A percentile compares a stretch with the other conserved stretches of the same genome.
These are phyloP conservation scores for Annona squamosa DNA, from an alignment of 164 flowering plant genomes.

Conservation along the genomic window DNA sequence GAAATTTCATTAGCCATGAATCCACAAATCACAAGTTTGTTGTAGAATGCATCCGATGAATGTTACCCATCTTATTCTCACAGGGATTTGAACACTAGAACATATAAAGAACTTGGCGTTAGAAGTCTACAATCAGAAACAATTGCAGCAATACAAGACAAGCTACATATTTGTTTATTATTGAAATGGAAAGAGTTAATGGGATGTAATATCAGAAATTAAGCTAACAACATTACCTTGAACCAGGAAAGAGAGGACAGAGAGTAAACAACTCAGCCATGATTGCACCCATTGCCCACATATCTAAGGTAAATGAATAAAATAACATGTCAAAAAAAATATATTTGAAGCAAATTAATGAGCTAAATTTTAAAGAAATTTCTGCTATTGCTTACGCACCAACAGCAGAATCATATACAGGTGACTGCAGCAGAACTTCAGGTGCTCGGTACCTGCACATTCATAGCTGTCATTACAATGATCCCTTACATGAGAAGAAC, in stretches of 20 bases:
- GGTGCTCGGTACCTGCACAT: constrained; percentile 90
- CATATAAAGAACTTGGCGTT: too few relatives aligned
- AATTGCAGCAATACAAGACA: too few relatives aligned
- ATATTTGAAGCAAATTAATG: background rate
- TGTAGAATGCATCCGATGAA: too few relatives aligned
- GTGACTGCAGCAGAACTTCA: constrained; percentile 86
- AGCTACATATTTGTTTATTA: too few relatives aligned
- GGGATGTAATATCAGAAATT: background rate
- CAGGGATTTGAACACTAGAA: too few relatives aligned
- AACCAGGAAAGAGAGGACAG: constrained; percentile 88
- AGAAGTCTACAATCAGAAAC: too few relatives aligned
- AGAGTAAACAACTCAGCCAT: constrained; percentile 91
- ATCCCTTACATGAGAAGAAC: background rate
- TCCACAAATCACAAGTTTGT: too few relatives aligned
- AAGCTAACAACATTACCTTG: constrained; percentile 35
- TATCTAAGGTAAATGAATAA: constrained; percentile 36
- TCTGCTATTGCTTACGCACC: constrained; percentile 39
- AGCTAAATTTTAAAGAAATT: background rate
- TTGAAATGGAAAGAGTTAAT: background rate
- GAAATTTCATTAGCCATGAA: too few relatives aligned
- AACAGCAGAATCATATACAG: constrained; percentile 68
- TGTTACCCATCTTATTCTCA: too few relatives aligned
- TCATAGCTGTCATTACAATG: background rate
- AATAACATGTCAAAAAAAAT: background rate
- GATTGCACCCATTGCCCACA: constrained; percentile 99